Conservation (phyloP, 768 basidiomycete species). For the Tubosaeta brunneosetosa region DNA sequence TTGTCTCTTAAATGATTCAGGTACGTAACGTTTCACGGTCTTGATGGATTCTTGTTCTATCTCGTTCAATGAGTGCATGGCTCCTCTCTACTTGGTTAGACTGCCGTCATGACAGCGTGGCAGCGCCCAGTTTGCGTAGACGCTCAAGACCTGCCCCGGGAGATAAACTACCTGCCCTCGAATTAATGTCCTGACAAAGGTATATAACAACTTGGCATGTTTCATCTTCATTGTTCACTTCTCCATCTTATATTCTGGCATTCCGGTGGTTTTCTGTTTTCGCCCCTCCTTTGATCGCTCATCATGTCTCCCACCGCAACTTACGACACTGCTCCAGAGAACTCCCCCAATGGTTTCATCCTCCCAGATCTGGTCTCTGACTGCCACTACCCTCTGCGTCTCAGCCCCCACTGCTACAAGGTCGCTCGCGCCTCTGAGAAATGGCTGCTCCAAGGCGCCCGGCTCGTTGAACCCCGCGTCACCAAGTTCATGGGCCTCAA, state of each 20-base stretch:
- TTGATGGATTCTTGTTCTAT: not conserved
- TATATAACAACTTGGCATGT: conserved; percentile 26
- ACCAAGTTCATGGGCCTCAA: conserved; percentile 52
- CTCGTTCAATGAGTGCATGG: not conserved
- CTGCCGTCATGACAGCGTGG: conserved; percentile 8
- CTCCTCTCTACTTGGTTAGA: not conserved
- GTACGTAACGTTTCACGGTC: not conserved
- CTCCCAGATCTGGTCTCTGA: conserved; percentile 41
- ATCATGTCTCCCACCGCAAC: conserved; percentile 26
- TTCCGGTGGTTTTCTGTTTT: not conserved
- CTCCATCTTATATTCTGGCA: conserved; percentile 14
- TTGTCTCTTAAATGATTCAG: not conserved
- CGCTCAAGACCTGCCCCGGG: conserved; percentile 1
- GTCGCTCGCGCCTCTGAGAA: conserved; percentile 36
- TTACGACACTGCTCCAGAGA: conserved; percentile 8
- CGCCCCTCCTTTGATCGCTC: not conserved
- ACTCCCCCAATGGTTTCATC: conserved; percentile 24
- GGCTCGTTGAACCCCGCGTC: conserved; percentile 27
- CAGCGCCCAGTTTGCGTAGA: not conserved
- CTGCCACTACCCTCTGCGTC: conserved; percentile 35
- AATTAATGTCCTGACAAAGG: conserved; percentile 9
- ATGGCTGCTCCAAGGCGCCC: conserved; percentile 30
- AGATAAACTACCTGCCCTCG: not conserved
- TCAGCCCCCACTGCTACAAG: conserved; percentile 30
- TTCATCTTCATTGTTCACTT: conserved; percentile 17